Evolutionary conservation across 108 stramenopile genomes (phyloP).

Genomic region (Craspedostauros australis): DNA sequence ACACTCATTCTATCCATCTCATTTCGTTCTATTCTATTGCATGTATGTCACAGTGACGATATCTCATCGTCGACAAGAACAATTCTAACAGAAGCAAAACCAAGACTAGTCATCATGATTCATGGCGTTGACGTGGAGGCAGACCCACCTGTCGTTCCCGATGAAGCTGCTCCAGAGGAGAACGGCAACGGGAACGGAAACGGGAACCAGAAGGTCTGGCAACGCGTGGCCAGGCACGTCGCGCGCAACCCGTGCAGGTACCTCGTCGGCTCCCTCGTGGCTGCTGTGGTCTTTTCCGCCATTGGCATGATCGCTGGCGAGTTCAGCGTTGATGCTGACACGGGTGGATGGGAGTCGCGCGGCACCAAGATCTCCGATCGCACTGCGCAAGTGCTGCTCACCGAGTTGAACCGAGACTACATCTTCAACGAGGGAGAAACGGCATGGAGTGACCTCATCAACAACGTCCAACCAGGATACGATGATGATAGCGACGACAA

Average conservation of each 20-base stretch:
- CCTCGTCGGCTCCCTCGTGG: neutral
- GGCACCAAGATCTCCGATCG: constrained; percentile 44
- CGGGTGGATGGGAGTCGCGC: constrained; percentile 38
- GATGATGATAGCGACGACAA: constrained; percentile 2
- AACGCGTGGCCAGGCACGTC: neutral
- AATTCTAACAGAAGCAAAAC: no score
- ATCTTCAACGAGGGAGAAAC: constrained; percentile 17
- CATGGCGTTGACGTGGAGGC: no score
- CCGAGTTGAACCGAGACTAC: constrained; percentile 7
- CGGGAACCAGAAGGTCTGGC: no score
- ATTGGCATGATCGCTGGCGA: constrained; percentile 29
- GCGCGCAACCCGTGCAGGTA: neutral
- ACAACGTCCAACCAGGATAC: constrained; percentile 28
- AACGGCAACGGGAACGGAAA: no score
- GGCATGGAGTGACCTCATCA: constrained; percentile 31
- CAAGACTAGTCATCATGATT: no score
- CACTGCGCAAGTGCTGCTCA: constrained; percentile 24
- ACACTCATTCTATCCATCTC: no score
- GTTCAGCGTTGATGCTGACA: constrained; percentile 30
- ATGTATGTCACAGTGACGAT: no score
- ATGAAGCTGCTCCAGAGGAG: no score
- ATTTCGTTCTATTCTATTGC: no score
- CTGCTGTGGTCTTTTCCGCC: neutral
- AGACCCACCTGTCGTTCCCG: no score
- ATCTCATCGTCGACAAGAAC: no score